Conservation (phyloP, 345 rosid species). For the Populus davidiana region DNA sequence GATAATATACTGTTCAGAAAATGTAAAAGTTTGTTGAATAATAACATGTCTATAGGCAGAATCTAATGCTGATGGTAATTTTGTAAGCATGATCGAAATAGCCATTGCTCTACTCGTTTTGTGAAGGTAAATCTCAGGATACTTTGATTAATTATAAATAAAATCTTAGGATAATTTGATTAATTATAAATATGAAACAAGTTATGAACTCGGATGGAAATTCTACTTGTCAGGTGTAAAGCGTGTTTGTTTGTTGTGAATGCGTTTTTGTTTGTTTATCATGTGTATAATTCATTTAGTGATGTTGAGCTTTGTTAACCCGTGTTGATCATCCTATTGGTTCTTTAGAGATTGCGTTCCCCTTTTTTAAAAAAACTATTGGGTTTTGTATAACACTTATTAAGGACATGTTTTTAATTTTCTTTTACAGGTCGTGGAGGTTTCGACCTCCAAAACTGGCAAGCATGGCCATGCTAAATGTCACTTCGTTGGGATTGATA, state of each 20-base stretch:
- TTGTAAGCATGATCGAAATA: too few species aligned
- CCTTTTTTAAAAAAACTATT: too few species aligned
- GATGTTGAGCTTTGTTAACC: background rate
- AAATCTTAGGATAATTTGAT: too few species aligned
- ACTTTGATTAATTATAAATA: too few species aligned
- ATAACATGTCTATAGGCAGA: background rate
- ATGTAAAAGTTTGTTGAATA: too few species aligned
- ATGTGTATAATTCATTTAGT: background rate
- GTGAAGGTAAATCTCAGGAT: too few species aligned
- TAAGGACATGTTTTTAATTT: background rate
- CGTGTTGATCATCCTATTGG: background rate
- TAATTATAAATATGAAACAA: too few species aligned
- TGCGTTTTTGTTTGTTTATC: too few species aligned
- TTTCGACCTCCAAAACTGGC: constrained; percentile 35
- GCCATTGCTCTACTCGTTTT: too few species aligned
- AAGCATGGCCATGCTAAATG: constrained; percentile 41
- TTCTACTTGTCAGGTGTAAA: too few species aligned
- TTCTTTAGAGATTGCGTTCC: background rate
- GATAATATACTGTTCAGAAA: background rate
- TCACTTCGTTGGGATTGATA: constrained; percentile 34
- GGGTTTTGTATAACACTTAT: background rate
- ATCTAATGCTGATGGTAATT: background rate
- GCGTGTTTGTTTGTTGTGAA: too few species aligned
- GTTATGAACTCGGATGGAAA: too few species aligned
- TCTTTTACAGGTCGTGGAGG: constrained; percentile 31